Conservation (phyloP, 2,329 filamentous ascomycete genomes). For the Dothideomycetes sp. region DNA sequence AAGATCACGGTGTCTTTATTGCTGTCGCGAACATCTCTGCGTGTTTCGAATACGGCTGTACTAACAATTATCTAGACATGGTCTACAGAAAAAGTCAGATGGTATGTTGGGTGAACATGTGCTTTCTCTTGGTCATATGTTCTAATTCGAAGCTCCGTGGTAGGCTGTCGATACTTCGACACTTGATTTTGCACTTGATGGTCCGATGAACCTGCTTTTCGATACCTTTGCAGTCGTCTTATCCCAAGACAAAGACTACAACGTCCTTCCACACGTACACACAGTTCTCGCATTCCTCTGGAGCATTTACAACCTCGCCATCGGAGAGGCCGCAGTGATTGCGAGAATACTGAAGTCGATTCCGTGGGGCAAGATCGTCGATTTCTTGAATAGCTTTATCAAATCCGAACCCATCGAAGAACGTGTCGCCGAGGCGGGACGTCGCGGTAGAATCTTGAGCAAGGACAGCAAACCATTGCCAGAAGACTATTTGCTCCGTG, state of each 20-base stretch:
- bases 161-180: neutral
- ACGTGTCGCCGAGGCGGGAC: slow-evolving; percentile 27
- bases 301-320: slow-evolving; percentile 24
- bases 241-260: slow-evolving; percentile 13
- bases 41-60: slow-evolving; percentile 45
- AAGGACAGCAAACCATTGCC: slow-evolving; percentile 49
- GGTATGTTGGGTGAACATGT: neutral
- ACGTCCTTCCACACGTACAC: slow-evolving; percentile 55
- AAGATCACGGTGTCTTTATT: slow-evolving; percentile 48
- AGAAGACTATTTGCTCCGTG: slow-evolving; percentile 60
- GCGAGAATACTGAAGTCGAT: slow-evolving; percentile 30
- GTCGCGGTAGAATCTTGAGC: slow-evolving; percentile 32
- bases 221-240: slow-evolving; percentile 32
- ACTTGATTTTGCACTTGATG: neutral
- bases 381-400: slow-evolving; percentile 46
- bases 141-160: neutral
- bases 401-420: slow-evolving; percentile 28
- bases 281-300: slow-evolving; percentile 53
- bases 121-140: no score
- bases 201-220: slow-evolving; percentile 4
- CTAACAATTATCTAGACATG: slow-evolving; percentile 39
- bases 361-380: slow-evolving; percentile 46
- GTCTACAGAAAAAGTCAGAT: slow-evolving; percentile 9
- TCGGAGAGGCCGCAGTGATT: slow-evolving; percentile 1
- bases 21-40: slow-evolving; percentile 48